Evolutionary conservation across 345 rosid genomes (phyloP).

Genomic region (Acer saccharum): DNA sequence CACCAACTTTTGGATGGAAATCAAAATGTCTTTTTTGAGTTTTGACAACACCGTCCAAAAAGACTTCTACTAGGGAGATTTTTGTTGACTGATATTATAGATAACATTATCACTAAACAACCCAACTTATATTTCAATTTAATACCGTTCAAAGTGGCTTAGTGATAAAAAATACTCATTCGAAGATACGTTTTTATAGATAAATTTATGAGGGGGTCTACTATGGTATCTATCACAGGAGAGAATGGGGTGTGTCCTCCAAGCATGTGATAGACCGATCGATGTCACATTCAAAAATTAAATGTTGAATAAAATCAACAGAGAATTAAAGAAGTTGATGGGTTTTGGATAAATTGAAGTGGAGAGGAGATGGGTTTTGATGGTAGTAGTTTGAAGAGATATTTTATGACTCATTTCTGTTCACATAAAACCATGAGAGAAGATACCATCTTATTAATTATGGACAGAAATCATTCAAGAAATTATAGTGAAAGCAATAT

Average conservation of each 20-base stretch:
- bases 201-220: too few relatives aligned
- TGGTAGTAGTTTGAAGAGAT: not conserved
- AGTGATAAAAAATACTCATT: too few relatives aligned
- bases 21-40: not conserved
- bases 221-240: too few relatives aligned
- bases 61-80: too few relatives aligned
- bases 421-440: not conserved
- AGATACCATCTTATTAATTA: not conserved
- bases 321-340: too few relatives aligned
- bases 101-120: too few relatives aligned
- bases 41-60: not conserved
- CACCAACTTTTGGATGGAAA: not conserved
- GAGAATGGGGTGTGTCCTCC: too few relatives aligned
- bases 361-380: not conserved
- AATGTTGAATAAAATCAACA: not conserved
- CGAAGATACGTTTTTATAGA: too few relatives aligned
- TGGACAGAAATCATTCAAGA: not conserved
- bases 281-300: not conserved
- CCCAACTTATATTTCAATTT: too few relatives aligned
- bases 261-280: not conserved
- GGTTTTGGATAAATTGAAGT: not conserved
- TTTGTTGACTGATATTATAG: too few relatives aligned
- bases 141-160: too few relatives aligned
- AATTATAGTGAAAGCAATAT: not conserved
- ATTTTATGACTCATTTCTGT: not conserved